Evolutionary conservation across 805 yeast genomes (phyloP), one percentile per base, ranked within the genome.

Genomic region (Nakazawaea ishiwadae): DNA sequence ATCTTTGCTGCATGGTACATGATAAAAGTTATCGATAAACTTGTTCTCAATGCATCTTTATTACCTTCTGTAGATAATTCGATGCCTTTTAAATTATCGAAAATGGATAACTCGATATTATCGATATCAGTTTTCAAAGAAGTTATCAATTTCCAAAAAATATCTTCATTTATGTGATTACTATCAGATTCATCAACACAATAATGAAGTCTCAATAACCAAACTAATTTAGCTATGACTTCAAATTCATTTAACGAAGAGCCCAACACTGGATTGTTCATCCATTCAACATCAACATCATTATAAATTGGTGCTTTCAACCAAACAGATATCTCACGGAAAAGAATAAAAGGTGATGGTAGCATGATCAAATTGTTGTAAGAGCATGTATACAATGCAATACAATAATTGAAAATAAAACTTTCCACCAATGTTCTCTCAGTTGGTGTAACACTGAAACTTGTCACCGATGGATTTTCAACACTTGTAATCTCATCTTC

Each of bases 391-490:
- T 69, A 57, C 4, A 72, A 47, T 4, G 64, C 55, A 7, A 65
- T 58, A 6, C 70, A 56, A 45, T 65, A 71, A 43, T 65, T 68
- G 52, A 65, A 68, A 3, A 70, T 49, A 44, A 68, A 71, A 29
- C 73, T 68, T 39, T 72, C 77, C 17, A 68, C 42, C 35, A 68
- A 58, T 50, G 68, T 66, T 35, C 69, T 52, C 44, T 65, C 68
- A 29, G 44, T 46, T 1, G 56, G 51, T 11, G 46, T 42, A 24
- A 47, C 40, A 2, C 9, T 33, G 35, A 37, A 37, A 11, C 26
- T 11, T 11, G 29, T 16, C 3, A 27, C 37, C 14, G 14, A 5
- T 14, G 19, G 12, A 26, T n/a, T 8, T 24, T 21, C 11, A 33
- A 17, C 20, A 17, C 31, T 10, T 34, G 31, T 12, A 12, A 8